These are phyloP conservation scores for Posidonia oceanica DNA, from an alignment of 116 monocot genomes.

Conservation along the genomic window DNA sequence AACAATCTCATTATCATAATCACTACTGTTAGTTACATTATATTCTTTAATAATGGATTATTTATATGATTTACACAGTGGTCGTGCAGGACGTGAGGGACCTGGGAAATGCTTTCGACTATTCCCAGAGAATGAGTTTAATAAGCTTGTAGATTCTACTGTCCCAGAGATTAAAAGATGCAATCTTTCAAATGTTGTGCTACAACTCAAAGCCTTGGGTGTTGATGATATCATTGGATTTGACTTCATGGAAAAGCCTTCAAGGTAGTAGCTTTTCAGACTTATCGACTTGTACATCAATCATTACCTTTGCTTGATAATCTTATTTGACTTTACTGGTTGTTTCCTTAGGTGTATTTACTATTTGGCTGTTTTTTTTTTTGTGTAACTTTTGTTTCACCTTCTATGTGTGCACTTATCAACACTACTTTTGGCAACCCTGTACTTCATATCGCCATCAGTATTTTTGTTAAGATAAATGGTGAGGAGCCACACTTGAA, in stretches of 20 bases:
- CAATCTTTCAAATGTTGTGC: conserved; percentile 86
- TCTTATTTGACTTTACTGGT: background rate
- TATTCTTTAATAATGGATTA: background rate
- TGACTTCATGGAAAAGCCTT: conserved; percentile 94
- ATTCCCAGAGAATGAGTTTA: conserved; percentile 81
- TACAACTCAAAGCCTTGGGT: conserved; percentile 90
- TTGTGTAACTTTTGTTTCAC: too few species aligned
- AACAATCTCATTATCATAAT: too few species aligned
- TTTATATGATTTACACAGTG: conserved; percentile 43
- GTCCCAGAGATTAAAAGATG: conserved; percentile 93
- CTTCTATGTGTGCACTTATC: too few species aligned
- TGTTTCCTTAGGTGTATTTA: background rate
- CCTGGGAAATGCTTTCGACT: conserved; percentile 87
- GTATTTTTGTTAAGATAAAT: too few species aligned
- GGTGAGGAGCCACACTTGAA: too few species aligned
- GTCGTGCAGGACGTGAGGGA: conserved; percentile 91
- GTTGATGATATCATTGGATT: conserved; percentile 90
- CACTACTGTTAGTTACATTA: background rate
- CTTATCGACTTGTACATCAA: background rate
- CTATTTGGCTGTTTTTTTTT: too few species aligned
- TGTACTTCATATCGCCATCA: too few species aligned
- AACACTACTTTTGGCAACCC: too few species aligned
- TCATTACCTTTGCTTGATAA: background rate
- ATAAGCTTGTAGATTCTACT: conserved; percentile 66
- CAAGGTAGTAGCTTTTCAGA: conserved; percentile 32